Percentiles rank a stretch among this genome's conserved stretches.
Conservation (phyloP, 805 yeast species). For the Brettanomyces nanus region DNA sequence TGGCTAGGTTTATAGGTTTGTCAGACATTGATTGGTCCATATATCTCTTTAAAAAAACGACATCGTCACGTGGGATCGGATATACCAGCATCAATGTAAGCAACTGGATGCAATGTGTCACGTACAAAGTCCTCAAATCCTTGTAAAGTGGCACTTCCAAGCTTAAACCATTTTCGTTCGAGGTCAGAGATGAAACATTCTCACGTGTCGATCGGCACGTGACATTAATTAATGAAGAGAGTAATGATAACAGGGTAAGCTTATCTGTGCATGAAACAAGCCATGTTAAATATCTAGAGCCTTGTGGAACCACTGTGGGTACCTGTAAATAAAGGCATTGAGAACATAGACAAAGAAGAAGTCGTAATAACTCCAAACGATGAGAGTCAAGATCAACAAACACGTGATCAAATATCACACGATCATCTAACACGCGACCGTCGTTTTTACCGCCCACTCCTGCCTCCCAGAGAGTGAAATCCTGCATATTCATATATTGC, state of each 20-base stretch:
- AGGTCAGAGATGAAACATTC: constrained; percentile 15
- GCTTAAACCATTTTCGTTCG: constrained; percentile 37
- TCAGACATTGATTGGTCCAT: too few relatives aligned
- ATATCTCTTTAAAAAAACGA: too few relatives aligned
- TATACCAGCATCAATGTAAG: constrained; percentile 54
- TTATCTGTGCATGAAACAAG: constrained; percentile 44
- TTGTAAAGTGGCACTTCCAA: constrained; percentile 23
- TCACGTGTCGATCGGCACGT: constrained; percentile 41
- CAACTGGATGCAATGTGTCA: constrained; percentile 52
- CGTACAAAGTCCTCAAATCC: constrained; percentile 38
- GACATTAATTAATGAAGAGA: constrained; percentile 65
- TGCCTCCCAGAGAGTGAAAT: constrained; percentile 3
- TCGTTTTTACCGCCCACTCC: neutral
- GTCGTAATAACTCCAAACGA: constrained; percentile 57
- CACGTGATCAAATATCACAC: constrained; percentile 21
- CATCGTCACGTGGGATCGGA: constrained; percentile 49
- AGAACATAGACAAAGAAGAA: constrained; percentile 55
- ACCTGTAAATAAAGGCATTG: constrained; percentile 46
- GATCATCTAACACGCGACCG: constrained; percentile 12
- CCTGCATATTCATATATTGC: neutral
- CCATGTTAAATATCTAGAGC: constrained; percentile 54
- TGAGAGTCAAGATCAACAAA: constrained; percentile 46
- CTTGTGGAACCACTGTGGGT: constrained; percentile 34
- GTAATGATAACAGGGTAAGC: constrained; percentile 38
- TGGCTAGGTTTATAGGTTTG: constrained; percentile 32